phyloP scores from a whole-genome alignment of 192 early-diverging fungal species.

The Coemansia brasiliensis region DNA sequence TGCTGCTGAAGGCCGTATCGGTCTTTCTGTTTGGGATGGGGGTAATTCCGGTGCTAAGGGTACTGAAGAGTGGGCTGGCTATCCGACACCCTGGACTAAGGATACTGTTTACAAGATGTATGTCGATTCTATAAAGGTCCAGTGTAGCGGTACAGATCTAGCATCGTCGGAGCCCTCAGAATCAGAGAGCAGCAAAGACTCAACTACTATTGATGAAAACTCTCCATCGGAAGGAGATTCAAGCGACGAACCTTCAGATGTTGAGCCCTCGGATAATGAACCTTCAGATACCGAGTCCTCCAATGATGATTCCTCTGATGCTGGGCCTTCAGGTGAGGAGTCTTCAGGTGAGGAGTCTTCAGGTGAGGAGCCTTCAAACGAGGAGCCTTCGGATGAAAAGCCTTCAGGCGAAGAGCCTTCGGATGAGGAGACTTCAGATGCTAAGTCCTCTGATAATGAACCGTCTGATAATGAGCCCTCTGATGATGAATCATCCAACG shows the following conservation, averaged over 20 bases:
- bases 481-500: neutral
- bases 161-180: neutral
- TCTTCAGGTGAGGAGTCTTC: neutral
- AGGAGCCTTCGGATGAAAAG: neutral
- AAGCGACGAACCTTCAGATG: neutral
- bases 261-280: neutral
- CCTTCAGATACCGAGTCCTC: neutral
- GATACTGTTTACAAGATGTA: constrained; percentile 56
- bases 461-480: too few species aligned
- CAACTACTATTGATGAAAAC: too few species aligned
- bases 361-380: neutral
- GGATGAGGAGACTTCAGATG: neutral
- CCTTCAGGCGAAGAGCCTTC: neutral
- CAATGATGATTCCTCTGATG: neutral
- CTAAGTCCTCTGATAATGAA: neutral
- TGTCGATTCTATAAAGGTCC: constrained; percentile 56
- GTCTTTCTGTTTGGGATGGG: constrained; percentile 69
- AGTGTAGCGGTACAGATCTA: constrained; percentile 36
- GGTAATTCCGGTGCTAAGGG: constrained; percentile 55
- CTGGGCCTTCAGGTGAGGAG: neutral
- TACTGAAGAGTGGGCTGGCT: constrained; percentile 62
- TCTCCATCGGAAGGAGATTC: too few species aligned
- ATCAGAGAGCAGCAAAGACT: too few species aligned
- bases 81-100: constrained; percentile 57
- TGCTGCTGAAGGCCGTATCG: constrained; percentile 55